phyloP scores from a whole-genome alignment of 2,329 filamentous ascomycete species.

The Metarhizium guizhouense region DNA sequence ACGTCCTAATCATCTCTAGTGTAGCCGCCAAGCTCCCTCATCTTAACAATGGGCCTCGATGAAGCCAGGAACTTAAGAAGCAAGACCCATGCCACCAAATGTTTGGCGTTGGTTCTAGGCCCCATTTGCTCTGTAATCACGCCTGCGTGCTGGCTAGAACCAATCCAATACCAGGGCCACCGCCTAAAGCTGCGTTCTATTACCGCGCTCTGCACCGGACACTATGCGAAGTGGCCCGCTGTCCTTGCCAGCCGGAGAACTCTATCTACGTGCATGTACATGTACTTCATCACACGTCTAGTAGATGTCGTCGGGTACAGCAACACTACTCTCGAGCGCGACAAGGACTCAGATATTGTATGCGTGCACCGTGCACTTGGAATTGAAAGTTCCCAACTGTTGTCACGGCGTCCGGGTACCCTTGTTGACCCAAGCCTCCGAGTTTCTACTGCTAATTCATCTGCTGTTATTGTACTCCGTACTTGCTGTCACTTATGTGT shows the following conservation, averaged over 20 bases:
- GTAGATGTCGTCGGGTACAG: too few relatives aligned
- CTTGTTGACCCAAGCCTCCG: too few relatives aligned
- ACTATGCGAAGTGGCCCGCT: not conserved
- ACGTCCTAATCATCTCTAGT: not conserved
- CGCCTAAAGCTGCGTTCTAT: not conserved
- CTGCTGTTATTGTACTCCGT: too few relatives aligned
- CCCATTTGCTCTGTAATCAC: not conserved
- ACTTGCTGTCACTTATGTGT: too few relatives aligned
- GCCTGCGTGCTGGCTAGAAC: not conserved
- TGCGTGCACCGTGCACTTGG: too few relatives aligned
- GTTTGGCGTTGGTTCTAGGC: not conserved
- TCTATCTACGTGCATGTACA: not conserved
- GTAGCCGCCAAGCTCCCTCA: constrained; percentile 3
- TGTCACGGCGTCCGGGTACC: too few relatives aligned
- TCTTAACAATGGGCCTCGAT: not conserved
- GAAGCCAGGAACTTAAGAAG: not conserved
- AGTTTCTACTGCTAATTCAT: too few relatives aligned
- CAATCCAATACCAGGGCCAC: too few relatives aligned
- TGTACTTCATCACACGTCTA: not conserved
- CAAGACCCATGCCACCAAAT: not conserved
- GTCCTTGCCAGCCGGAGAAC: not conserved
- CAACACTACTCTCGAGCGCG: too few relatives aligned
- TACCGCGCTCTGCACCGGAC: not conserved
- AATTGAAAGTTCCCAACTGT: too few relatives aligned
- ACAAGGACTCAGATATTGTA: too few relatives aligned